A percentile compares a stretch with the other conserved stretches of the same genome.
These are phyloP conservation scores for Coemansia erecta DNA, from an alignment of 192 early-diverging fungal genomes.

Conservation along the genomic window DNA sequence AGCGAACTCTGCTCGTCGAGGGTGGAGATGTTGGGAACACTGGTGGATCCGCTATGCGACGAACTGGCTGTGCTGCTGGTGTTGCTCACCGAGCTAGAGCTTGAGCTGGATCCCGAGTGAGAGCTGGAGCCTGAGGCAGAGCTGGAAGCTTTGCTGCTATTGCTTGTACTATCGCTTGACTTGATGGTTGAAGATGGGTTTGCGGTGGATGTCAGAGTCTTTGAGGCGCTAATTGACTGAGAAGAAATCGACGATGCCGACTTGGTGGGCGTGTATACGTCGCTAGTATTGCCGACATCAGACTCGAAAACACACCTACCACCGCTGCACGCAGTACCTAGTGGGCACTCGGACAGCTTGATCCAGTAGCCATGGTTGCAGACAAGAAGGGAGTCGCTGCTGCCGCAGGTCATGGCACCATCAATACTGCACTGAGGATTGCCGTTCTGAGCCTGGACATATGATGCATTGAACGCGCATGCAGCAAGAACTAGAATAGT, in stretches of 20 bases:
- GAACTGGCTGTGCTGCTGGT: not conserved
- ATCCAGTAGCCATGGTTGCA: constrained; percentile 5
- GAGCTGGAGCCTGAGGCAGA: too few species aligned
- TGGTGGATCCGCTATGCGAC: too few species aligned
- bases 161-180: not conserved
- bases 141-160: not conserved
- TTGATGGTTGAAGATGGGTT: not conserved
- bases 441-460: not conserved
- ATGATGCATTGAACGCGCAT: not conserved
- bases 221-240: not conserved
- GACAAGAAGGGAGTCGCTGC: not conserved
- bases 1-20: not conserved
- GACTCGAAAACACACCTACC: not conserved
- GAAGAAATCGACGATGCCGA: not conserved
- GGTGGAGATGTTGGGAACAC: not conserved
- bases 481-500: not conserved
- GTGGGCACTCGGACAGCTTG: not conserved
- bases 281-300: too few species aligned
- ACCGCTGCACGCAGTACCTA: not conserved
- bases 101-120: not conserved
- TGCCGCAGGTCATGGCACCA: not conserved
- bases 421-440: not conserved
- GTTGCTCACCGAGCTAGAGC: too few species aligned
- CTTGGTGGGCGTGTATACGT: too few species aligned
- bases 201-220: not conserved